Conservation (phyloP, 2,329 filamentous ascomycete species). For the Claviceps sp. region DNA sequence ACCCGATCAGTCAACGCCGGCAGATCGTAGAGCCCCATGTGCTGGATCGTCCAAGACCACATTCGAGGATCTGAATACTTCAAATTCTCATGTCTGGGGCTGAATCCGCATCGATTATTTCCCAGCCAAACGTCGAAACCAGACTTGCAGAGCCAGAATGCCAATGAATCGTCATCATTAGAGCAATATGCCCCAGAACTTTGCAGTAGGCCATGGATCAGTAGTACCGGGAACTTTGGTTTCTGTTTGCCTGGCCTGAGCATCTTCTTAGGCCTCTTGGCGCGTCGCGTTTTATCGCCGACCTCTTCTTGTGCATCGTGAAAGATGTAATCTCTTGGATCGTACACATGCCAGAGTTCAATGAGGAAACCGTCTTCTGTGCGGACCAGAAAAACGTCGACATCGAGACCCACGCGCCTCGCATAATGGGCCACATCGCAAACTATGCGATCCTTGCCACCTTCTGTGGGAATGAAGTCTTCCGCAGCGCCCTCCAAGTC, state of each 20-base stretch:
- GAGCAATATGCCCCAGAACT: conserved; percentile 79
- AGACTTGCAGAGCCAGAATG: conserved; percentile 83
- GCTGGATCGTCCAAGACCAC: conserved; percentile 94
- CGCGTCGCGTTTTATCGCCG: background rate
- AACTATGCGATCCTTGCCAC: conserved; percentile 63
- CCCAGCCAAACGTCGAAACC: conserved; percentile 94
- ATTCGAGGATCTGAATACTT: conserved; percentile 68
- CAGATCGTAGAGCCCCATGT: conserved; percentile 85
- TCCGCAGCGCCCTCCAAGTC: conserved; percentile 32
- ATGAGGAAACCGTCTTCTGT: conserved; percentile 92
- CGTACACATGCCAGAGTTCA: conserved; percentile 77
- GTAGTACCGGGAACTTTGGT: conserved; percentile 66
- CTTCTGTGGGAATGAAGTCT: conserved; percentile 63
- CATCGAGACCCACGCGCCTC: conserved; percentile 70
- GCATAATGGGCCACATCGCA: conserved; percentile 82
- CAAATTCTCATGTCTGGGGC: conserved; percentile 61
- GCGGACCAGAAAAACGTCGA: conserved; percentile 71
- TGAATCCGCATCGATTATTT: conserved; percentile 81
- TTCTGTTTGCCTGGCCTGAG: conserved; percentile 25
- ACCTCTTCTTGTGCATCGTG: background rate
- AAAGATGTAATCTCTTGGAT: conserved; percentile 57
- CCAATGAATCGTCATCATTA: conserved; percentile 79
- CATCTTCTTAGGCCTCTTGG: conserved; percentile 24
- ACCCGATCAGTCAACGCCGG: conserved; percentile 70
- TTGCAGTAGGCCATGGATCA: conserved; percentile 83